Percentiles rank a stretch among this genome's conserved stretches.
These are phyloP conservation scores for Tetrastigma voinierianum DNA, from an alignment of 164 flowering plant species.

Conservation along the genomic window DNA sequence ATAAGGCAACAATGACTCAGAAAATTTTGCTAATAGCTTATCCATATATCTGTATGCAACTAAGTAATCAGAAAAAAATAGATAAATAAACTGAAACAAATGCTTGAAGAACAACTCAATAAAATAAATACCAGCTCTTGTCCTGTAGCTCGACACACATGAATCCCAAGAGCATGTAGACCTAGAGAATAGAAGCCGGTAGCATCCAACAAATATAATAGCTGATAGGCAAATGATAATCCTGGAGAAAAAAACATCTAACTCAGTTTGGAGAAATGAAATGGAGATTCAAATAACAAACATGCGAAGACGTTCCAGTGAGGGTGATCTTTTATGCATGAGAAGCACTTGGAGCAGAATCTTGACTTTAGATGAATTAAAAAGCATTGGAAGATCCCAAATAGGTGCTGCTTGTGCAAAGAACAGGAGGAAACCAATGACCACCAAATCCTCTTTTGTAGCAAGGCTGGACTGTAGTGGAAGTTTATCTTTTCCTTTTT, in stretches of 20 bases:
- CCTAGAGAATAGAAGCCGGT: conserved; percentile 92
- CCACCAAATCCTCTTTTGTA: too few species aligned
- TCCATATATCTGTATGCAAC: too few species aligned
- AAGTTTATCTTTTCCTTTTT: too few species aligned
- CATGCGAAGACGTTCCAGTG: background rate
- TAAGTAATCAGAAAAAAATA: background rate
- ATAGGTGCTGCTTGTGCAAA: too few species aligned
- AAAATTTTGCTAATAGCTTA: too few species aligned
- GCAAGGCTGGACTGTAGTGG: too few species aligned
- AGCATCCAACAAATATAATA: conserved; percentile 93
- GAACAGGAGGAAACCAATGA: too few species aligned
- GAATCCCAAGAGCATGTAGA: conserved; percentile 83
- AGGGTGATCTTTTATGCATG: too few species aligned
- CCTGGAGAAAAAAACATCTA: conserved; percentile 53
- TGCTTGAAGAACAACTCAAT: conserved; percentile 6
- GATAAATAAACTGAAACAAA: background rate
- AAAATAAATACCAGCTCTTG: conserved; percentile 80
- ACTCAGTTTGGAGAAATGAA: conserved; percentile 8
- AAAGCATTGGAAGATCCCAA: too few species aligned
- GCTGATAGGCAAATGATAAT: conserved; percentile 84
- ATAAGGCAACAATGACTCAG: background rate
- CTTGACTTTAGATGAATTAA: too few species aligned
- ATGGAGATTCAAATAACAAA: background rate
- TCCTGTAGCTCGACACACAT: conserved; percentile 97
- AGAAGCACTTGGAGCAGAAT: too few species aligned